phyloP scores from a whole-genome alignment of 805 yeast genomes.

The Starmera dryadoides region DNA sequence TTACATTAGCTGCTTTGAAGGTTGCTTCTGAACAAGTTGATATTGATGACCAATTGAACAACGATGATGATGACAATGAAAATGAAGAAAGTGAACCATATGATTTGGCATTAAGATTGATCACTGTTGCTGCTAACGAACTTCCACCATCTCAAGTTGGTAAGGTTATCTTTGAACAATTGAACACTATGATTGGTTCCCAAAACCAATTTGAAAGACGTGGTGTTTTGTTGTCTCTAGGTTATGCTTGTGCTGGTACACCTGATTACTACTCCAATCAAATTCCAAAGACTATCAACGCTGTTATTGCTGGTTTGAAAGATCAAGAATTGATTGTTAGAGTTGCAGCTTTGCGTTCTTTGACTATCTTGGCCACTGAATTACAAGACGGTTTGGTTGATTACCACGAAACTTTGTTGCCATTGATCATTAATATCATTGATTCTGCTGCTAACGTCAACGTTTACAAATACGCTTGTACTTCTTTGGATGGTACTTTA shows the following conservation, averaged over 20 bases:
- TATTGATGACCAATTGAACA: conserved; percentile 64
- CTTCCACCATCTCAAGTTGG: conserved; percentile 92
- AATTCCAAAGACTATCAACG: conserved; percentile 64
- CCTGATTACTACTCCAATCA: conserved; percentile 86
- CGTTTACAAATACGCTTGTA: conserved; percentile 85
- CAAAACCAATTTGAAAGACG: conserved; percentile 74
- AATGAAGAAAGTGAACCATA: conserved; percentile 85
- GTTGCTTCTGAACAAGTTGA: conserved; percentile 82
- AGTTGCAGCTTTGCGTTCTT: conserved; percentile 79
- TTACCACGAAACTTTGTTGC: conserved; percentile 75
- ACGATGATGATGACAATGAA: conserved; percentile 85
- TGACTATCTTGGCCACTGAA: conserved; percentile 73
- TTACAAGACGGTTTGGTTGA: conserved; percentile 81
- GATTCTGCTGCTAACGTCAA: conserved; percentile 77
- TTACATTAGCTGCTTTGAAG: conserved; percentile 65
- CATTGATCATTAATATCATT: conserved; percentile 79
- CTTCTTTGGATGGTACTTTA: conserved; percentile 76
- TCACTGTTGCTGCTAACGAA: conserved; percentile 72
- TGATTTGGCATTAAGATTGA: conserved; percentile 68
- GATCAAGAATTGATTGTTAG: conserved; percentile 70
- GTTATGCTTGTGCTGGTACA: conserved; percentile 84
- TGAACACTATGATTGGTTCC: conserved; percentile 51
- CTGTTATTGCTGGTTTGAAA: conserved; percentile 67
- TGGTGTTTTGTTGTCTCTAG: conserved; percentile 77
- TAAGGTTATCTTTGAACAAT: conserved; percentile 63